Conservation (phyloP, 2,329 filamentous ascomycete genomes). For the Penicillium verrucosum region DNA sequence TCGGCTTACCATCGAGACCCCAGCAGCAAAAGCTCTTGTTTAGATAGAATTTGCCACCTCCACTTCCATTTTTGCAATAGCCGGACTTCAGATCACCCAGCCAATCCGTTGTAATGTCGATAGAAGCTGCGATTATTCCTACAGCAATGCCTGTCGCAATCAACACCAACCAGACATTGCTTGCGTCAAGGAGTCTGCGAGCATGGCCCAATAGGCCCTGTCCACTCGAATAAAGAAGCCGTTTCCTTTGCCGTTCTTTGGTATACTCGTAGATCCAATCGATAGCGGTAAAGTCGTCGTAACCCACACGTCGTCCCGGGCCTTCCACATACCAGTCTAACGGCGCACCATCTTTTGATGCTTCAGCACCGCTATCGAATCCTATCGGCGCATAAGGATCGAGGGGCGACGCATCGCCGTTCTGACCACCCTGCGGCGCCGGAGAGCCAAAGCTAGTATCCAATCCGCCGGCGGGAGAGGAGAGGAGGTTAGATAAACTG, state of each 20-base stretch:
- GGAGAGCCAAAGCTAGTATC: conserved; percentile 25
- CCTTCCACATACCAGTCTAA: conserved; percentile 87
- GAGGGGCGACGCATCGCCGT: conserved; percentile 28
- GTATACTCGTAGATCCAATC: conserved; percentile 99
- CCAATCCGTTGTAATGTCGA: conserved; percentile 91
- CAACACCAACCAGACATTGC: conserved; percentile 88
- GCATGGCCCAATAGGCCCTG: conserved; percentile 70
- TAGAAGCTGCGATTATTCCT: conserved; percentile 78
- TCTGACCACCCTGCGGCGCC: conserved; percentile 26
- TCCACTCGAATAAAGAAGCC: conserved; percentile 68
- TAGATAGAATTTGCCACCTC: conserved; percentile 85
- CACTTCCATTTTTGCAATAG: conserved; percentile 72
- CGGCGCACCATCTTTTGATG: conserved; percentile 41
- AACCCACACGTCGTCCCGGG: conserved; percentile 83
- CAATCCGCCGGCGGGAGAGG: conserved; percentile 27
- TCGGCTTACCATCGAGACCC: conserved; percentile 66
- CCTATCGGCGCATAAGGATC: conserved; percentile 21
- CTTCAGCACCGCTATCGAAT: conserved; percentile 25
- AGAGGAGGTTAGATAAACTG: conserved; percentile 41
- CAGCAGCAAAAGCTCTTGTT: conserved; percentile 91
- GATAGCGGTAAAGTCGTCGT: conserved; percentile 94
- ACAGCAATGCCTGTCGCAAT: conserved; percentile 81
- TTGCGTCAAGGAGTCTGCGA: conserved; percentile 72
- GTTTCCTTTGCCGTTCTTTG: conserved; percentile 84
- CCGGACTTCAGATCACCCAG: conserved; percentile 87